Conservation (phyloP, 106 monocot genomes). For the Dactylorhiza incarnata region DNA sequence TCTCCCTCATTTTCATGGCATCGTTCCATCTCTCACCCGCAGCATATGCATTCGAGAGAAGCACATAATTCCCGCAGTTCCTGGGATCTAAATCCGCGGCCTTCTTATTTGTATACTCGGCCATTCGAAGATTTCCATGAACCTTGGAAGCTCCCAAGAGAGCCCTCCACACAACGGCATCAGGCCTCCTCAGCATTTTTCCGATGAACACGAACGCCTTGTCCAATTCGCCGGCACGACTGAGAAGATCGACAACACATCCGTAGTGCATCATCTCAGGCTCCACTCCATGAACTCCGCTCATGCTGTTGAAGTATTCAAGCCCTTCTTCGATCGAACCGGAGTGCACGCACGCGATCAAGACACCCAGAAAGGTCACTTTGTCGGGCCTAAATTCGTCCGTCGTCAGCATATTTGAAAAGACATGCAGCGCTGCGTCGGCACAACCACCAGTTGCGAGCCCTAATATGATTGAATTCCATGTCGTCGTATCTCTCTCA, state of each 20-base stretch:
- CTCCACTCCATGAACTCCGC: constrained; percentile 22
- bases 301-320: constrained; percentile 33
- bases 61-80: constrained; percentile 27
- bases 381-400: constrained; percentile 23
- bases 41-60: constrained; percentile 33
- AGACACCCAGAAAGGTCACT: constrained; percentile 33
- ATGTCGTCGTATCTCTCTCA: constrained; percentile 35
- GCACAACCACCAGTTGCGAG: constrained; percentile 31
- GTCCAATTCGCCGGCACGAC: constrained; percentile 28
- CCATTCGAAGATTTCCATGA: constrained; percentile 28
- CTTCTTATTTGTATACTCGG: constrained; percentile 29
- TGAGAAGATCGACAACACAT: constrained; percentile 39
- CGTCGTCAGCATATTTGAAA: constrained; percentile 32
- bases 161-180: constrained; percentile 37
- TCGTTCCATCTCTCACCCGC: constrained; percentile 34
- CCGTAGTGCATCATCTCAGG: constrained; percentile 57
- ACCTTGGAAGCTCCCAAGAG: constrained; percentile 34
- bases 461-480: constrained; percentile 35
- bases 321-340: constrained; percentile 34
- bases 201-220: constrained; percentile 31
- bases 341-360: constrained; percentile 32
- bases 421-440: constrained; percentile 18
- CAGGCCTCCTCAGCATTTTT: constrained; percentile 27
- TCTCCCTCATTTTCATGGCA: constrained; percentile 28
- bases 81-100: constrained; percentile 22